Evolutionary conservation across 2,329 filamentous ascomycete species (phyloP).

Genomic region (Myriosclerotinia scirpicola): DNA sequence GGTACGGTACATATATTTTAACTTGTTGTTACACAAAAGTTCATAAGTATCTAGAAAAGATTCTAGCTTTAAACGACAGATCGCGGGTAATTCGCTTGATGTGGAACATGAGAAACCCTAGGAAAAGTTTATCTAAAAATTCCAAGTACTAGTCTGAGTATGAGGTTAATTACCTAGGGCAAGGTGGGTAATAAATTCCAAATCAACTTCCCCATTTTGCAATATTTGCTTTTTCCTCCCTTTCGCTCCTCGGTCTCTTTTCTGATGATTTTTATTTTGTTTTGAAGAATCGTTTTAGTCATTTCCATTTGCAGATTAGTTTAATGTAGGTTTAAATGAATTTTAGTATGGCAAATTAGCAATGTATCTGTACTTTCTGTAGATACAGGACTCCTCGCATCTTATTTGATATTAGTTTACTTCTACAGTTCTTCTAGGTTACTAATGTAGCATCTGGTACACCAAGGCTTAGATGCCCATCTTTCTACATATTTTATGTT

Average conservation of each 20-base stretch:
- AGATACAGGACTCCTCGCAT: slow-evolving; percentile 6
- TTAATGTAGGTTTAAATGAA: not conserved
- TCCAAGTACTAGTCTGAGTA: not conserved
- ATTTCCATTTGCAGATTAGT: not conserved
- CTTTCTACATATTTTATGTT: not conserved
- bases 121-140: not conserved
- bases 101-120: too few relatives aligned
- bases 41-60: not conserved
- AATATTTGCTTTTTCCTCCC: not conserved
- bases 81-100: slow-evolving; percentile 8
- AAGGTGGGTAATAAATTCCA: not conserved
- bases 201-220: slow-evolving; percentile 10
- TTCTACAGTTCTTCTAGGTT: too few relatives aligned
- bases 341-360: not conserved
- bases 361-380: slow-evolving; percentile 4
- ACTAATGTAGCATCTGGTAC: slow-evolving; percentile 1
- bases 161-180: not conserved
- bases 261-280: not conserved
- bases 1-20: not conserved
- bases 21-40: not conserved
- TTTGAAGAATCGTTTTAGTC: not conserved
- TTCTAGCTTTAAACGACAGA: not conserved
- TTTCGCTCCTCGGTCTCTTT: not conserved
- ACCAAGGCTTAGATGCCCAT: not conserved
- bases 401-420: slow-evolving; percentile 6